phyloP scores from a whole-genome alignment of 2,329 filamentous ascomycete genomes.

The Westerdykella sp. region DNA sequence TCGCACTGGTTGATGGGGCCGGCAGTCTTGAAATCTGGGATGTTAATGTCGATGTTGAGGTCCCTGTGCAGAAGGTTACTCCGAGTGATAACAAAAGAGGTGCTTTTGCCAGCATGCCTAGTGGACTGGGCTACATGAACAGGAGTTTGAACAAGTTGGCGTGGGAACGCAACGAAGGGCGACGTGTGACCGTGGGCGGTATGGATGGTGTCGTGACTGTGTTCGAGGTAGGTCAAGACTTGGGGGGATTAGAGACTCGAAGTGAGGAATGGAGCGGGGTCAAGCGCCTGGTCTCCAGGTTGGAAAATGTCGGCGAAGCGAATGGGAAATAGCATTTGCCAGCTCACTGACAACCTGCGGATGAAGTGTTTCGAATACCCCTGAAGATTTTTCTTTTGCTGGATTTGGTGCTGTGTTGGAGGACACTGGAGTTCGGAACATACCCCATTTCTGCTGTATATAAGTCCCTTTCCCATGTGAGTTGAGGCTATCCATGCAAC shows the following conservation, averaged over 20 bases:
- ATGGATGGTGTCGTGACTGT: conserved; percentile 86
- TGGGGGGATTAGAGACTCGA: conserved; percentile 80
- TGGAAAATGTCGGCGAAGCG: conserved; percentile 48
- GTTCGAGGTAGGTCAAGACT: conserved; percentile 79
- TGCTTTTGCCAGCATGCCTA: conserved; percentile 32
- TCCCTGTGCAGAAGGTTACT: conserved; percentile 74
- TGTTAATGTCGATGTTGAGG: conserved; percentile 83
- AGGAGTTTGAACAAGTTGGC: conserved; percentile 89
- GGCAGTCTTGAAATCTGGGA: conserved; percentile 95
- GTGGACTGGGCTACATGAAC: conserved; percentile 57
- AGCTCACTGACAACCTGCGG: too few relatives aligned
- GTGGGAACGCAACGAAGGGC: conserved; percentile 88
- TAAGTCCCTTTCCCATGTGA: too few relatives aligned
- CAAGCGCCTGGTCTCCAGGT: conserved; percentile 75
- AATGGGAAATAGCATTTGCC: conserved; percentile 16
- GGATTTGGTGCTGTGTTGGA: too few relatives aligned
- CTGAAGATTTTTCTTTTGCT: too few relatives aligned
- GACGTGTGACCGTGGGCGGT: conserved; percentile 80
- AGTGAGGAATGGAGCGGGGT: conserved; percentile 89
- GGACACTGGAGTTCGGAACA: too few relatives aligned
- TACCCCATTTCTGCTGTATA: too few relatives aligned
- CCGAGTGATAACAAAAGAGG: conserved; percentile 51
- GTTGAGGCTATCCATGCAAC: too few relatives aligned
- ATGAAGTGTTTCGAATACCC: too few relatives aligned
- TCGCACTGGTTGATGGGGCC: conserved; percentile 87